Conservation (phyloP, 2,329 filamentous ascomycete genomes). For the Stromatinia cepivora region DNA sequence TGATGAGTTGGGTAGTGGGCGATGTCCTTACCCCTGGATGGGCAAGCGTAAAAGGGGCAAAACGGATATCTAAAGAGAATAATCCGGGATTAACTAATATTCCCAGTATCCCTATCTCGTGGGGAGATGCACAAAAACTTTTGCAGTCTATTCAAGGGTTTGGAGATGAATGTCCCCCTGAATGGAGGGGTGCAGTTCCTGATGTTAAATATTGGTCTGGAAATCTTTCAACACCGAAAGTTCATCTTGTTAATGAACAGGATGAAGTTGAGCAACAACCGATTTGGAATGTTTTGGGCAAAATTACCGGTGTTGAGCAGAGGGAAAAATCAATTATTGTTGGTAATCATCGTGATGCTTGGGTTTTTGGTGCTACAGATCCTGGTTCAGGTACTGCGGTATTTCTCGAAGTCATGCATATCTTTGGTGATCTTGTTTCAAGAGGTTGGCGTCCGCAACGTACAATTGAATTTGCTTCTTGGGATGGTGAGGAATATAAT, state of each 20-base stretch:
- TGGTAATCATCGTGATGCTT: conserved; percentile 91
- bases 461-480: conserved; percentile 96
- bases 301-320: conserved; percentile 82
- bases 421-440: conserved; percentile 75
- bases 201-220: conserved; percentile 87
- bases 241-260: conserved; percentile 82
- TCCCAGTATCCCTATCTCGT: conserved; percentile 85
- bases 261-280: conserved; percentile 79
- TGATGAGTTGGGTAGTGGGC: conserved; percentile 81
- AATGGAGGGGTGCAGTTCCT: conserved; percentile 77
- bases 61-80: conserved; percentile 67
- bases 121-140: conserved; percentile 81
- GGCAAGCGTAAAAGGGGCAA: conserved; percentile 66
- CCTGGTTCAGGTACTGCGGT: conserved; percentile 87
- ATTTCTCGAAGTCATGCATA: conserved; percentile 82
- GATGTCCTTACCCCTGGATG: conserved; percentile 91
- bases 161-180: conserved; percentile 65
- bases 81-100: conserved; percentile 76
- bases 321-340: conserved; percentile 80
- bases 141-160: conserved; percentile 74
- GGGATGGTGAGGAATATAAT: conserved; percentile 94
- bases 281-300: conserved; percentile 89
- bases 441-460: conserved; percentile 87
- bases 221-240: conserved; percentile 68
- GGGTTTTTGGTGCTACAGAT: conserved; percentile 84